Base-by-base conservation (phyloP, 805 yeast species). In the Candida odintsovae region DNA sequence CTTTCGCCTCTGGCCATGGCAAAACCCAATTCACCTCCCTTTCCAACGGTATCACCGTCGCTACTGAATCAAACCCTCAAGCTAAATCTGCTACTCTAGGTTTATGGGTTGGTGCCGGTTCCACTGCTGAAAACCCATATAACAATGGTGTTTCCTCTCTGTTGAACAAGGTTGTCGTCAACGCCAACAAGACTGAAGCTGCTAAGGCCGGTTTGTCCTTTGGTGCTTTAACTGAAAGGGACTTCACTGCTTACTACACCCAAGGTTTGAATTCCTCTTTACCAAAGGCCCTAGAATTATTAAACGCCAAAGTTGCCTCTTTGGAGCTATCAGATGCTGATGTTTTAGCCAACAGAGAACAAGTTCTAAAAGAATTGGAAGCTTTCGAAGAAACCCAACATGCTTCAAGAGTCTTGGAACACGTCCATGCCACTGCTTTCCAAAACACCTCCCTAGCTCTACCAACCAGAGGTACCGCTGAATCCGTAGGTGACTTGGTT, bases 401-500 rank as follows among this genome's bases (percentile, higher is more conserved):
- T 50, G 64, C 73, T 46, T 76, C 73, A 69, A 66, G 69, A 52
- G 85, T 82, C 43, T 59, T 81, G 56, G 87, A 83, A 70, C 95
- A 86, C 69, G 76, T 86, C 72, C 79, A 82, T 62, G 78, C 90
- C 50, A 78, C 90, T 51, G 95, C 95, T 46, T 86, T 81, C 84
- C 95, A 86, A 72, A 88, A 89, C 62, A 82, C 88, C 61, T 82
- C 94, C 26, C 73, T 86, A 55, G 85, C 84, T 45, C 72, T 86
- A 64, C 94, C 95, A 67, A 73, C 77, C 38, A 73, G 76, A 60
- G 95, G 95, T 75, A 85, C 88, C 53, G 56, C 72, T 33, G 94
- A 85, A 52, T 72, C 87, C 42, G 57, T 86, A 40, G 66, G 72
- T 28, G 76, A 75, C 50, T 71, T 86, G 63, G 80, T 79, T 53